A percentile compares a stretch with the other conserved stretches of the same genome.
Evolutionary conservation across 176 grass and related monocot genomes (phyloP).

Genomic region (Bothriochloa decipiens): DNA sequence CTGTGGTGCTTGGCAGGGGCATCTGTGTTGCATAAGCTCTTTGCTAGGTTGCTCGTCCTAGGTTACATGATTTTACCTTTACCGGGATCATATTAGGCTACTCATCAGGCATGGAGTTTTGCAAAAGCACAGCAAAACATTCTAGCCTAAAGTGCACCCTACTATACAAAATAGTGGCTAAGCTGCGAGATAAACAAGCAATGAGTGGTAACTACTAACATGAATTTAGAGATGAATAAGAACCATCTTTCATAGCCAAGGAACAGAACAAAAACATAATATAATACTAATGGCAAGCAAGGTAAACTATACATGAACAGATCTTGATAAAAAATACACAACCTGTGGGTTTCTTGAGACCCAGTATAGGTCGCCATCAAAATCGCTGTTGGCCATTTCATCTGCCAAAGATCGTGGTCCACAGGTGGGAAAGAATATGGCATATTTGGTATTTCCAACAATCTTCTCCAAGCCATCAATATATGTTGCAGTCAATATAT

Average conservation of each 20-base stretch:
- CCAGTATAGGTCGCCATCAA: constrained; percentile 83
- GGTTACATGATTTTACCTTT: not conserved
- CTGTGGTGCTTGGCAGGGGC: not conserved
- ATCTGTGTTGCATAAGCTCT: not conserved
- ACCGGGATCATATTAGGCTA: not conserved
- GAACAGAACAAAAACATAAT: constrained; percentile 7
- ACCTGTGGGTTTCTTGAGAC: constrained; percentile 66
- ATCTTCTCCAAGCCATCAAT: constrained; percentile 45
- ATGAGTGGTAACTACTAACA: not conserved
- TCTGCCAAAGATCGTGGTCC: constrained; percentile 72
- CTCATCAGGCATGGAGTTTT: not conserved
- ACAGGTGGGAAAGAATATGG: constrained; percentile 64
- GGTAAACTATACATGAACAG: not conserved
- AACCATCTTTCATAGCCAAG: not conserved
- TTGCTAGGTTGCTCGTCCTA: not conserved
- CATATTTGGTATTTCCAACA: constrained; percentile 70
- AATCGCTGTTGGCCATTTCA: constrained; percentile 79
- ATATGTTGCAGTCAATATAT: constrained; percentile 57
- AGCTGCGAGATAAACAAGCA: constrained; percentile 6
- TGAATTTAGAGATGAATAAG: not conserved
- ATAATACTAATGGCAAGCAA: not conserved
- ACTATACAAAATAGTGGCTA: not conserved
- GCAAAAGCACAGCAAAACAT: not conserved
- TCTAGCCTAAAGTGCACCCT: not conserved
- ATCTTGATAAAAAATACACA: not conserved